Evolutionary conservation across 495 filamentous ascomycete genomes (phyloP).

Genomic region (Terfezia boudieri): DNA sequence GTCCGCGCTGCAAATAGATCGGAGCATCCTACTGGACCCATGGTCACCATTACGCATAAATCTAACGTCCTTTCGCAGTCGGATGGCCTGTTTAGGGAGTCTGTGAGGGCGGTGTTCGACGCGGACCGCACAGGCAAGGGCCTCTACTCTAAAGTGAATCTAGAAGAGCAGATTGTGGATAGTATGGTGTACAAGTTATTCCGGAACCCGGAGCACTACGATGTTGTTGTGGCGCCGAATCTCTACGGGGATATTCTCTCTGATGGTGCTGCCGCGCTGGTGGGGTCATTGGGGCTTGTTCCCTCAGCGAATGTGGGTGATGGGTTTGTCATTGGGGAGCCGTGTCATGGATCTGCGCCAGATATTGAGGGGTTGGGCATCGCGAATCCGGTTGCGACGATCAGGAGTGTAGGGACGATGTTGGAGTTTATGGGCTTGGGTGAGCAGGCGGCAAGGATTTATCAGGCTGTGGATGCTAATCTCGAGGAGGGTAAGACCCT

Average conservation of each 20-base stretch:
- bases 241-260: slow-evolving; percentile 94
- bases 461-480: slow-evolving; percentile 78
- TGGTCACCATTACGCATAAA: slow-evolving; percentile 96
- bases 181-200: slow-evolving; percentile 99
- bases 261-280: slow-evolving; percentile 84
- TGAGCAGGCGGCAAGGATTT: slow-evolving; percentile 67
- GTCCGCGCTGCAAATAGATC: slow-evolving; percentile 32
- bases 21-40: slow-evolving; percentile 40
- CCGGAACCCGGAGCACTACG: slow-evolving; percentile 79
- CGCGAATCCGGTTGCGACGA: slow-evolving; percentile 88
- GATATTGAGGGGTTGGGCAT: slow-evolving; percentile 86
- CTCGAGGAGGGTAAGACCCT: slow-evolving; percentile 61
- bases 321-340: slow-evolving; percentile 88
- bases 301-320: slow-evolving; percentile 94
- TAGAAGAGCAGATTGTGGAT: slow-evolving; percentile 98
- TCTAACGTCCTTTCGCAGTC: slow-evolving; percentile 93
- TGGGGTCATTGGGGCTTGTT: slow-evolving; percentile 81
- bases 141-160: slow-evolving; percentile 36
- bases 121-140: slow-evolving; percentile 38
- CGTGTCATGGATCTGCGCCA: slow-evolving; percentile 87
- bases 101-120: slow-evolving; percentile 31
- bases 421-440: slow-evolving; percentile 82
- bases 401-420: slow-evolving; percentile 81
- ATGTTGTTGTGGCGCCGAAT: slow-evolving; percentile 95
- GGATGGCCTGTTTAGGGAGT: slow-evolving; percentile 82